Evolutionary conservation across 225 moss, liverwort and hornwort species (phyloP).

Genomic region (Sphagnum tenellum): DNA sequence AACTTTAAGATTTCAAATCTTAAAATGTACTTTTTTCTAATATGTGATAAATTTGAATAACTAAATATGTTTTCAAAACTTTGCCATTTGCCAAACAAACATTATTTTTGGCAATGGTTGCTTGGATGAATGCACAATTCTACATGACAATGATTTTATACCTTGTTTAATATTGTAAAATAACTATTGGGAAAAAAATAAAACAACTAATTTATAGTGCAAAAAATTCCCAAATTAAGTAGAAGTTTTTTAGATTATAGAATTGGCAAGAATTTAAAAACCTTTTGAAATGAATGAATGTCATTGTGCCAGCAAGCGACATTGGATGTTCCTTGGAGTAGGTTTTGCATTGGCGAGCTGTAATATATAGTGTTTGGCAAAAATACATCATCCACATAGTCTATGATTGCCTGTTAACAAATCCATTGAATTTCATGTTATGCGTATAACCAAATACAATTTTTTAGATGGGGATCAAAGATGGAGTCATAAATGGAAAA

Average conservation of each 20-base stretch:
- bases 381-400: not conserved
- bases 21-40: too few relatives aligned
- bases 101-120: too few relatives aligned
- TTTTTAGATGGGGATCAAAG: too few relatives aligned
- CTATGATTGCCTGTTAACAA: slow-evolving; percentile 9
- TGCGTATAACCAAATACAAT: too few relatives aligned
- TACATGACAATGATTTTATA: not conserved
- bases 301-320: slow-evolving; percentile 11
- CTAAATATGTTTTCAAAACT: not conserved
- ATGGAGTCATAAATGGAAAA: too few relatives aligned
- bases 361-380: slow-evolving; percentile 5
- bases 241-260: too few relatives aligned
- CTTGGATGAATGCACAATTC: not conserved
- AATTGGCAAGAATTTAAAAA: not conserved
- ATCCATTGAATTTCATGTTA: too few relatives aligned
- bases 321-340: slow-evolving; percentile 10
- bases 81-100: too few relatives aligned
- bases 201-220: too few relatives aligned
- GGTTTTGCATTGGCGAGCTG: slow-evolving; percentile 8
- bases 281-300: slow-evolving; percentile 11
- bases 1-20: too few relatives aligned
- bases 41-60: not conserved
- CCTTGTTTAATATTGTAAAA: too few relatives aligned
- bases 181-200: too few relatives aligned
- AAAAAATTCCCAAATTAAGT: not conserved